A percentile compares a stretch with the other conserved stretches of the same genome.
phyloP scores from a whole-genome alignment of 768 basidiomycete genomes.

The Tricholoma sp. region DNA sequence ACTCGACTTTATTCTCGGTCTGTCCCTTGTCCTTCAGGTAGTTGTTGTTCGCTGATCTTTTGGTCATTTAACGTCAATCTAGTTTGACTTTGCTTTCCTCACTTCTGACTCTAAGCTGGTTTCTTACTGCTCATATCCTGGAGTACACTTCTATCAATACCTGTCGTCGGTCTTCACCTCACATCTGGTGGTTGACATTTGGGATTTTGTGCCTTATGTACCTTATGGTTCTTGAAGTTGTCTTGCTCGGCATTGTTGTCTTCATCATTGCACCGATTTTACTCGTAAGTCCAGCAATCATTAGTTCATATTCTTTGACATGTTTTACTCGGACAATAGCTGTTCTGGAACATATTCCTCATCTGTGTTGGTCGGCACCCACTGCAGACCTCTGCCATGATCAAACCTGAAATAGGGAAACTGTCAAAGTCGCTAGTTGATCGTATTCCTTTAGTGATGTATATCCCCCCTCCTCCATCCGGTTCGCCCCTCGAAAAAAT shows the following conservation, averaged over 20 bases:
- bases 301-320: background rate
- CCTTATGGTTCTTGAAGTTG: slow-evolving; percentile 60
- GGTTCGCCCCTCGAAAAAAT: slow-evolving; percentile 28
- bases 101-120: slow-evolving; percentile 74
- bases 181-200: slow-evolving; percentile 85
- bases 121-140: slow-evolving; percentile 74
- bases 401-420: slow-evolving; percentile 77
- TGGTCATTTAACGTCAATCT: background rate
- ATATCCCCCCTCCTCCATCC: slow-evolving; percentile 76
- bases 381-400: slow-evolving; percentile 63
- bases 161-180: slow-evolving; percentile 70
- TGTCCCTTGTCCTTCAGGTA: slow-evolving; percentile 9
- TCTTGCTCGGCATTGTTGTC: slow-evolving; percentile 70
- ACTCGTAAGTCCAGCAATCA: slow-evolving; percentile 50
- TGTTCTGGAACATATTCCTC: slow-evolving; percentile 74
- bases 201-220: slow-evolving; percentile 78
- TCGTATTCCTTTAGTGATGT: slow-evolving; percentile 77
- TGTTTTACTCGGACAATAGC: slow-evolving; percentile 28
- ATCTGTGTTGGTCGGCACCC: slow-evolving; percentile 80
- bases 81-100: slow-evolving; percentile 65
- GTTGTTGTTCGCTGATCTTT: slow-evolving; percentile 13
- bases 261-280: slow-evolving; percentile 76
- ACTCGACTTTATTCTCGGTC: slow-evolving; percentile 36
- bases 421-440: slow-evolving; percentile 68
- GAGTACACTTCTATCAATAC: slow-evolving; percentile 71